phyloP scores from a whole-genome alignment of 2,329 filamentous ascomycete species.

The Xylaria sp. region DNA sequence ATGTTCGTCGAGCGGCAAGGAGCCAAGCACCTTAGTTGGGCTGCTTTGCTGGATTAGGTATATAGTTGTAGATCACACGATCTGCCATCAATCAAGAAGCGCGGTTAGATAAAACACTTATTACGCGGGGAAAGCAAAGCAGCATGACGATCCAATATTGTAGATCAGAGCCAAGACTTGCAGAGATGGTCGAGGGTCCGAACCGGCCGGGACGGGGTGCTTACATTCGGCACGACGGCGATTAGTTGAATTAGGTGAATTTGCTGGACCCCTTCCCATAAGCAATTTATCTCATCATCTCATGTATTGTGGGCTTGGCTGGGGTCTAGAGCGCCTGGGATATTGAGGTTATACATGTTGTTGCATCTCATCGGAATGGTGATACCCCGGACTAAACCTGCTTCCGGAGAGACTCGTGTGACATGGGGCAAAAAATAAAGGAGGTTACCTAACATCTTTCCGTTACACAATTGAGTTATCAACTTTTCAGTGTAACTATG shows the following conservation, averaged over 20 bases:
- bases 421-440: background rate
- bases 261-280: background rate
- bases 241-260: background rate
- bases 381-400: background rate
- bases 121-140: constrained; percentile 14
- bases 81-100: background rate
- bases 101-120: background rate
- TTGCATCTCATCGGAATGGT: background rate
- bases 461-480: constrained; percentile 2
- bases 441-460: background rate
- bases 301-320: background rate
- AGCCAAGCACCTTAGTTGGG: background rate
- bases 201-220: background rate
- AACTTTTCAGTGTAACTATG: background rate
- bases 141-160: constrained; percentile 5
- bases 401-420: background rate
- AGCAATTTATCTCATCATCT: background rate
- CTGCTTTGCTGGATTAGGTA: constrained; percentile 6
- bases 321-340: background rate
- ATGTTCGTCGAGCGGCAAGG: constrained; percentile 26
- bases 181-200: background rate
- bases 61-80: background rate
- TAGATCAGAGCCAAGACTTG: background rate
- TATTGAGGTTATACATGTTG: background rate
- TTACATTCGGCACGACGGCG: background rate